Percentiles rank a stretch among this genome's conserved stretches.
These are phyloP conservation scores for Geotrichum klebahnii DNA, from an alignment of 1,139 yeast genomes.

Conservation along the genomic window DNA sequence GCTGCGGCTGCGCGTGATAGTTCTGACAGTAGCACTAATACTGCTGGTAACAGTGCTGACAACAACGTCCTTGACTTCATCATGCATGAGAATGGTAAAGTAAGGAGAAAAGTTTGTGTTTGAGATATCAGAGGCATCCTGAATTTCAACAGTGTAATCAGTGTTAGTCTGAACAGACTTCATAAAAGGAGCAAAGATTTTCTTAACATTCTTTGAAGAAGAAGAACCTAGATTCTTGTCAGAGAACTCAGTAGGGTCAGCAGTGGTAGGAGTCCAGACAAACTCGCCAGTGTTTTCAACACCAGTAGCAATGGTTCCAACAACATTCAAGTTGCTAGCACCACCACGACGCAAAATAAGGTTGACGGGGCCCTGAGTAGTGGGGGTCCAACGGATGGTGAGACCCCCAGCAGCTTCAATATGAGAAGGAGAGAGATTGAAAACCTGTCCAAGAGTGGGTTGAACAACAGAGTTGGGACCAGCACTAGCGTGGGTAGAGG, in stretches of 20 bases:
- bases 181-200: too few species aligned
- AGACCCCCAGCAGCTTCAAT: slow-evolving; percentile 26
- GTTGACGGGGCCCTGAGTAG: slow-evolving; percentile 32
- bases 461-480: slow-evolving; percentile 29
- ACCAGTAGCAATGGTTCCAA: slow-evolving; percentile 32
- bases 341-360: slow-evolving; percentile 34
- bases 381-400: slow-evolving; percentile 35
- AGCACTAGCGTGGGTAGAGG: slow-evolving; percentile 28
- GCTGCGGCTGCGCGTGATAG: neutral
- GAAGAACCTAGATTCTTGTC: too few species aligned
- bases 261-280: slow-evolving; percentile 33
- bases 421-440: too few species aligned
- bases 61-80: slow-evolving; percentile 27
- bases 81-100: slow-evolving; percentile 33
- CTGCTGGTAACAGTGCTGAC: slow-evolving; percentile 21
- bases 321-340: slow-evolving; percentile 27
- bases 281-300: slow-evolving; percentile 35
- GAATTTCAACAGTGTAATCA: slow-evolving; percentile 39
- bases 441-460: slow-evolving; percentile 34
- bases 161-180: slow-evolving; percentile 28
- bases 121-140: slow-evolving; percentile 27
- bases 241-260: too few species aligned
- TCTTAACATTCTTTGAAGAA: too few species aligned
- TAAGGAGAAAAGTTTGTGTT: slow-evolving; percentile 35
- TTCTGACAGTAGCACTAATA: slow-evolving; percentile 38